Conservation (phyloP, 2,329 filamentous ascomycete genomes). For the Verticillium nonalfalfae region DNA sequence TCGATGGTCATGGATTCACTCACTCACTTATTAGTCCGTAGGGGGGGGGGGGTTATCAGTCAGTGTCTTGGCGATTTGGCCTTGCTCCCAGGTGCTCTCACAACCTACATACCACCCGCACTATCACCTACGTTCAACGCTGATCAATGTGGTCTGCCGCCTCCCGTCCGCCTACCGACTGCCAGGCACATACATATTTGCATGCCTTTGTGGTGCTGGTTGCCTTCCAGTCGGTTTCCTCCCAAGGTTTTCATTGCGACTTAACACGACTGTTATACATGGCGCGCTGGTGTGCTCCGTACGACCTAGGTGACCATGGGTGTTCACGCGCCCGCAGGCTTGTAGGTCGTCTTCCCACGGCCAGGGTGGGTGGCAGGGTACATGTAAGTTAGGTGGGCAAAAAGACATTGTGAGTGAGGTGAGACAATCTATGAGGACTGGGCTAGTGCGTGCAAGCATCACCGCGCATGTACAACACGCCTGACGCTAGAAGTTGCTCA, state of each 20-base stretch:
- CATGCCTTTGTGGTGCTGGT: background rate
- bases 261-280: background rate
- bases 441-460: background rate
- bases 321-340: background rate
- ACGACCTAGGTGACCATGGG: background rate
- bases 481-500: conserved; percentile 11
- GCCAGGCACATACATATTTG: background rate
- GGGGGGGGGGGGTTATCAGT: too few species aligned
- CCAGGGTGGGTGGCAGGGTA: background rate
- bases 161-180: background rate
- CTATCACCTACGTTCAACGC: background rate
- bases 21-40: background rate
- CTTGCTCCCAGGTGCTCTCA: background rate
- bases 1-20: background rate
- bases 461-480: background rate
- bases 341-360: background rate
- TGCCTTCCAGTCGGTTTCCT: background rate
- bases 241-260: background rate
- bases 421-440: background rate
- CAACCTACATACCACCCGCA: background rate
- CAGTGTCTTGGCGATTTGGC: background rate
- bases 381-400: background rate
- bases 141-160: background rate
- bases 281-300: background rate
- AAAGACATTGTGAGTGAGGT: background rate